Conservation (phyloP, 2,329 filamentous ascomycete species). For the Pochonia chlamydosporia region DNA sequence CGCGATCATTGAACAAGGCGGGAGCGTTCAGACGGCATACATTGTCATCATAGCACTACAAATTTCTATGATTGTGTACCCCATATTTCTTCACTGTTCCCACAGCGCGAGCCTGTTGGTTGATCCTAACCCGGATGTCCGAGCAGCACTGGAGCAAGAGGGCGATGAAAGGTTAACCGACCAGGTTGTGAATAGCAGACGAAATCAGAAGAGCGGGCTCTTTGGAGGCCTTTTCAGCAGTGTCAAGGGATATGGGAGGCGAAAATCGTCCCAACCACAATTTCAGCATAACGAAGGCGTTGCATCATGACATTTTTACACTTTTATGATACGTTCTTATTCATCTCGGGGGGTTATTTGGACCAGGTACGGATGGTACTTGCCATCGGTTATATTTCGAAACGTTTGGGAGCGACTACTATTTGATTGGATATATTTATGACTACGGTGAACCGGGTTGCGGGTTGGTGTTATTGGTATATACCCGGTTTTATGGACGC, state of each 20-base stretch:
- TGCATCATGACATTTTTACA: conserved; percentile 8
- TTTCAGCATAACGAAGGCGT: conserved; percentile 23
- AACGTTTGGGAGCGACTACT: too few relatives aligned
- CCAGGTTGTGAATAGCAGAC: conserved; percentile 12
- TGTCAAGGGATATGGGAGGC: conserved; percentile 18
- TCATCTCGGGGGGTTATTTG: too few relatives aligned
- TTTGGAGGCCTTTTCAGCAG: conserved; percentile 19
- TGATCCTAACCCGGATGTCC: conserved; percentile 22
- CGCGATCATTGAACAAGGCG: conserved; percentile 54
- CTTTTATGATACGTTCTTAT: neutral
- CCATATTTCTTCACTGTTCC: conserved; percentile 42
- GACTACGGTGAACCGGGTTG: neutral
- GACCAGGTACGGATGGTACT: too few relatives aligned
- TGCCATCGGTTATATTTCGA: too few relatives aligned
- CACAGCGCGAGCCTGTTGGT: conserved; percentile 41
- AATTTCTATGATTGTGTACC: conserved; percentile 39
- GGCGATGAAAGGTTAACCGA: conserved; percentile 14
- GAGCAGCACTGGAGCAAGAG: conserved; percentile 12
- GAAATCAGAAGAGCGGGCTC: conserved; percentile 15
- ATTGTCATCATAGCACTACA: conserved; percentile 53
- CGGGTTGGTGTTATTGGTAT: neutral
- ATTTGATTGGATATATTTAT: too few relatives aligned
- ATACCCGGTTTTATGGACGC: neutral
- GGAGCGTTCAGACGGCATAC: conserved; percentile 58
- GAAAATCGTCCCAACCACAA: conserved; percentile 24